Percentiles rank a stretch among this genome's conserved stretches.
Evolutionary conservation across 2,329 filamentous ascomycete genomes (phyloP).

Genomic region (Cercospora sesami): DNA sequence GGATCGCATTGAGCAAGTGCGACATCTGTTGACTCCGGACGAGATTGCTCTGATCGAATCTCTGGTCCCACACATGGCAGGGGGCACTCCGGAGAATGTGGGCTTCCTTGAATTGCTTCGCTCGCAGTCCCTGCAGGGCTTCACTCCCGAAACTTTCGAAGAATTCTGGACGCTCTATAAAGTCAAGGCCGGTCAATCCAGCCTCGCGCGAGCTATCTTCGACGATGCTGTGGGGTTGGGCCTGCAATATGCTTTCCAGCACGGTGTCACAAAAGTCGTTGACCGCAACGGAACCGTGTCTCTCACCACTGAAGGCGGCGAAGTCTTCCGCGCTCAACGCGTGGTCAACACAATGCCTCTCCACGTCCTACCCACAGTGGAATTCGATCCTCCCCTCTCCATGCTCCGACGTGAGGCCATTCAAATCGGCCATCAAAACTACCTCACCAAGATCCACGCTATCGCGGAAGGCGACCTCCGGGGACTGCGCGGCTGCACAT

Average conservation of each 20-base stretch:
- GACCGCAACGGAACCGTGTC: too few relatives aligned
- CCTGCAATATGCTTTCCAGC: too few relatives aligned
- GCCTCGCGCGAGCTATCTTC: not conserved
- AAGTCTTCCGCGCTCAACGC: conserved; percentile 10
- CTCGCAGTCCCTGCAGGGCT: not conserved
- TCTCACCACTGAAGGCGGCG: not conserved
- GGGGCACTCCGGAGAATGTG: too few relatives aligned
- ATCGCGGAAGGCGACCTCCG: conserved; percentile 10
- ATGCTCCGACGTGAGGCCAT: conserved; percentile 32
- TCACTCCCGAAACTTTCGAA: not conserved
- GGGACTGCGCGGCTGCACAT: too few relatives aligned
- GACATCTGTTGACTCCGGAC: too few relatives aligned
- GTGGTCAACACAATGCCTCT: conserved; percentile 31
- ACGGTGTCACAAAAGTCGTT: too few relatives aligned
- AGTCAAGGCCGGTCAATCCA: not conserved
- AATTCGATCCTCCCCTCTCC: conserved; percentile 35
- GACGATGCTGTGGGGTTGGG: not conserved
- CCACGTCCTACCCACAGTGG: conserved; percentile 26
- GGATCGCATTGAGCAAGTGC: too few relatives aligned
- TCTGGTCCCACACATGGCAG: too few relatives aligned
- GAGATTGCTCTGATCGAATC: too few relatives aligned
- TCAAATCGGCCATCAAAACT: conserved; percentile 35
- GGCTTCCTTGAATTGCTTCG: not conserved
- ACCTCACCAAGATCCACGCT: conserved; percentile 35
- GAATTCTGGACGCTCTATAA: not conserved